These are phyloP conservation scores for Kazachstania taianensis DNA, from an alignment of 805 yeast genomes.

Conservation along the genomic window DNA sequence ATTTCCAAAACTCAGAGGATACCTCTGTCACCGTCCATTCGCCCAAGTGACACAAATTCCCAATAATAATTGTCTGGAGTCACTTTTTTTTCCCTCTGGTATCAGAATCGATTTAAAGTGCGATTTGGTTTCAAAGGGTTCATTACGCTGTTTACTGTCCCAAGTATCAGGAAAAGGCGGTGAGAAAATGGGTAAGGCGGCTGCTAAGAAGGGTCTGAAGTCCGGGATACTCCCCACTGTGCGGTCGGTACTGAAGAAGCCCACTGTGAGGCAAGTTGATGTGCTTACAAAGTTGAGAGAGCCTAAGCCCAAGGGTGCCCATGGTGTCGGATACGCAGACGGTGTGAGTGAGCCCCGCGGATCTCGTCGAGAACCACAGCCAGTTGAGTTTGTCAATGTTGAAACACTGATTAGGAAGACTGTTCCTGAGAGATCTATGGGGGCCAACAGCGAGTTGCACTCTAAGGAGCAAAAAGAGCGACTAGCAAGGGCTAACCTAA, in stretches of 20 bases:
- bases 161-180: background rate
- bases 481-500: constrained; percentile 42
- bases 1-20: too few relatives aligned
- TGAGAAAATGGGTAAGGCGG: background rate
- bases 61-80: too few relatives aligned
- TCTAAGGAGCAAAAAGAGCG: constrained; percentile 21
- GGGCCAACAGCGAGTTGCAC: constrained; percentile 5
- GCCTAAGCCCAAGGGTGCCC: constrained; percentile 36
- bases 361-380: constrained; percentile 45
- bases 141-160: too few relatives aligned
- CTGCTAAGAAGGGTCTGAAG: constrained; percentile 38
- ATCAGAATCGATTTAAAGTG: too few relatives aligned
- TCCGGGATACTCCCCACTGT: constrained; percentile 78
- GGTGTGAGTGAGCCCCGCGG: constrained; percentile 59
- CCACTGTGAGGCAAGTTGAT: constrained; percentile 39
- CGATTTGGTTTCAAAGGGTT: too few relatives aligned
- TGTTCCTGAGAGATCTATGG: constrained; percentile 37
- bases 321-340: constrained; percentile 55
- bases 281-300: constrained; percentile 33
- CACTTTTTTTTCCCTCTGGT: too few relatives aligned
- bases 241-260: constrained; percentile 64
- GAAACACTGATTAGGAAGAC: constrained; percentile 47
- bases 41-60: too few relatives aligned
- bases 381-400: constrained; percentile 47
- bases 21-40: too few relatives aligned